Conservation (phyloP, 306 rosid genomes). For the Corylus avellana region DNA sequence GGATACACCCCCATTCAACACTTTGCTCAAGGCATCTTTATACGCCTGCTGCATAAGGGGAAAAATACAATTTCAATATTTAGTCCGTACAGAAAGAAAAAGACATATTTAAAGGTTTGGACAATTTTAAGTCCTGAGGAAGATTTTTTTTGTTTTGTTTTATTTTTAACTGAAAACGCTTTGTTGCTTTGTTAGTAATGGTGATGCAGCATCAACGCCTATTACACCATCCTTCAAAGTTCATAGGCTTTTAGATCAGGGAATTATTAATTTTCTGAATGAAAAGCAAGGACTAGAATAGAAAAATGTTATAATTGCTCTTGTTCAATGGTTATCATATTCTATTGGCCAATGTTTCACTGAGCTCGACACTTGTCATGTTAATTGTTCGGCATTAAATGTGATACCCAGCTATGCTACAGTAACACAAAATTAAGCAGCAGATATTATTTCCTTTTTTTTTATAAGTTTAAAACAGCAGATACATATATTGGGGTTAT, state of each 20-base stretch:
- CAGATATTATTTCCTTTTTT: too few relatives aligned
- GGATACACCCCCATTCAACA: conserved; percentile 47
- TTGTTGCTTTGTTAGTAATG: background rate
- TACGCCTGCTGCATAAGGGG: conserved; percentile 46
- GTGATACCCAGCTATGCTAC: too few relatives aligned
- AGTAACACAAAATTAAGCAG: too few relatives aligned
- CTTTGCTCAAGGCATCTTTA: conserved; percentile 46
- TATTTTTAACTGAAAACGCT: background rate
- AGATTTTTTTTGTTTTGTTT: background rate
- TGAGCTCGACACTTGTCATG: too few relatives aligned
- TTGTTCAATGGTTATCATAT: too few relatives aligned
- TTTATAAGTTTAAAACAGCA: too few relatives aligned
- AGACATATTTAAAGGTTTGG: background rate
- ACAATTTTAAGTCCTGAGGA: background rate
- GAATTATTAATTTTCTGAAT: background rate
- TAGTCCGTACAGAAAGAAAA: background rate
- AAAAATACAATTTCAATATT: conserved; percentile 17
- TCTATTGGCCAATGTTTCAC: too few relatives aligned
- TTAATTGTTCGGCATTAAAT: too few relatives aligned
- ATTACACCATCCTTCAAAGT: conserved; percentile 2
- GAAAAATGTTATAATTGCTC: too few relatives aligned
- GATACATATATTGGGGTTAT: too few relatives aligned
- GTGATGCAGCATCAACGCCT: conserved; percentile 1
- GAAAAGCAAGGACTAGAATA: background rate
- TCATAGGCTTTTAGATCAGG: background rate